Conservation (phyloP, 2,329 filamentous ascomycete species). For the Phialophora macrospora region DNA sequence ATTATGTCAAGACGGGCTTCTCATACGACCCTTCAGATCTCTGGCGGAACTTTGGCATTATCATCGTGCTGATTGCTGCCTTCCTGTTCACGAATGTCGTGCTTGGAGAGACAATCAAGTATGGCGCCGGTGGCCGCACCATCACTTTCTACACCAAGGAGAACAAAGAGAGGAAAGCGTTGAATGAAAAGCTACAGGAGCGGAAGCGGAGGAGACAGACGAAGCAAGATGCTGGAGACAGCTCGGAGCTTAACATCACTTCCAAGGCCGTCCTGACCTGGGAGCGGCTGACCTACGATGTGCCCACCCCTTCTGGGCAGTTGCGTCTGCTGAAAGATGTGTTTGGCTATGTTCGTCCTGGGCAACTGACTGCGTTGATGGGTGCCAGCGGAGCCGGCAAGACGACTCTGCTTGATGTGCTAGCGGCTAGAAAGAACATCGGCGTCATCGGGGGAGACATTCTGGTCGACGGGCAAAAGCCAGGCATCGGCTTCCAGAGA, state of each 20-base stretch:
- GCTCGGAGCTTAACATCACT: constrained; percentile 56
- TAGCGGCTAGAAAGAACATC: constrained; percentile 68
- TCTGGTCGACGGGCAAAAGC: constrained; percentile 63
- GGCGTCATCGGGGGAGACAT: constrained; percentile 68
- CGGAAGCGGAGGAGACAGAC: constrained; percentile 47
- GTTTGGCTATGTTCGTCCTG: constrained; percentile 57
- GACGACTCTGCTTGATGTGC: constrained; percentile 79
- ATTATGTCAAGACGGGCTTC: constrained; percentile 72
- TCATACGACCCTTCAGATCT: constrained; percentile 69
- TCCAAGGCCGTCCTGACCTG: constrained; percentile 63
- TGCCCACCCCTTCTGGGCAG: constrained; percentile 54
- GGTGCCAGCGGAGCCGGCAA: constrained; percentile 74
- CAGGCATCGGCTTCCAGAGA: constrained; percentile 66
- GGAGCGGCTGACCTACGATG: constrained; percentile 57
- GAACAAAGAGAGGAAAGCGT: constrained; percentile 45
- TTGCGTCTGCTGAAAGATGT: constrained; percentile 53
- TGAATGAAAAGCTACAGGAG: constrained; percentile 48
- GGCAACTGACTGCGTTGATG: constrained; percentile 58
- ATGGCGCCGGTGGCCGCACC: constrained; percentile 49
- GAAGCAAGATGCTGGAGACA: constrained; percentile 45
- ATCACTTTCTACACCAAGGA: constrained; percentile 51
- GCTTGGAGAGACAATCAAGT: constrained; percentile 48
- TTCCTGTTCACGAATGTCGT: constrained; percentile 48
- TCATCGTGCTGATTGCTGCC: constrained; percentile 45
- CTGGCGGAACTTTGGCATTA: constrained; percentile 65